A percentile compares a stretch with the other conserved stretches of the same genome.
Conservation (phyloP, 192 early-diverging fungal genomes). For the Entomortierella lignicola region DNA sequence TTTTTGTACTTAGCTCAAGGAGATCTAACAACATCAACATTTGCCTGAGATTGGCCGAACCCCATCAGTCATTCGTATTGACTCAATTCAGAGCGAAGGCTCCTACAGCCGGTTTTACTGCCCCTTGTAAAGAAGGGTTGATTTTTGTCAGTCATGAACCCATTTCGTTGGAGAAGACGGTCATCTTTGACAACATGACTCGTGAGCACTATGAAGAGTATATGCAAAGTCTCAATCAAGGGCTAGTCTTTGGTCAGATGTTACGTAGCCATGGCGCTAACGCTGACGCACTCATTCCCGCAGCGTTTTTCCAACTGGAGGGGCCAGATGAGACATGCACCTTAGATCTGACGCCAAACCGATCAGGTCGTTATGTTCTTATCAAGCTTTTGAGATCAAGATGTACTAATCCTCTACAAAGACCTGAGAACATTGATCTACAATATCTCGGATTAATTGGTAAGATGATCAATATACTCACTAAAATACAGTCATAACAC, state of each 20-base stretch:
- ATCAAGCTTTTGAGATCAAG: slow-evolving; percentile 61
- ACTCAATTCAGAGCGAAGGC: slow-evolving; percentile 59
- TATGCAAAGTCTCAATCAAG: slow-evolving; percentile 15
- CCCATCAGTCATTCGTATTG: slow-evolving; percentile 52
- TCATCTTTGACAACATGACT: slow-evolving; percentile 47
- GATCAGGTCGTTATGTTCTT: slow-evolving; percentile 62
- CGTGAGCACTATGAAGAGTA: slow-evolving; percentile 34
- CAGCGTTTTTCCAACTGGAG: slow-evolving; percentile 37
- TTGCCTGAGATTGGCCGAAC: slow-evolving; percentile 36
- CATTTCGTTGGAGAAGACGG: slow-evolving; percentile 55
- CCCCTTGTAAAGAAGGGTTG: slow-evolving; percentile 67
- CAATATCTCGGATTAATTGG: slow-evolving; percentile 67
- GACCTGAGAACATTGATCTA: slow-evolving; percentile 65
- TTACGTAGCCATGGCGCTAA: slow-evolving; percentile 13
- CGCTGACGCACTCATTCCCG: slow-evolving; percentile 35
- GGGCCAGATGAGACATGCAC: slow-evolving; percentile 36
- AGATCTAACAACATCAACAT: slow-evolving; percentile 56
- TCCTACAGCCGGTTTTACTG: slow-evolving; percentile 64
- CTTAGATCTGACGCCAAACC: slow-evolving; percentile 29
- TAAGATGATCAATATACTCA: not conserved
- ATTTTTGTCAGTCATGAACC: slow-evolving; percentile 64
- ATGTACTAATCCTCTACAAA: slow-evolving; percentile 34
- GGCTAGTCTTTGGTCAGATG: slow-evolving; percentile 5
- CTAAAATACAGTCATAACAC: not conserved
- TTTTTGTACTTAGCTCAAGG: slow-evolving; percentile 28